phyloP scores from a whole-genome alignment of 805 yeast species.

The Yamadazyma sp. region DNA sequence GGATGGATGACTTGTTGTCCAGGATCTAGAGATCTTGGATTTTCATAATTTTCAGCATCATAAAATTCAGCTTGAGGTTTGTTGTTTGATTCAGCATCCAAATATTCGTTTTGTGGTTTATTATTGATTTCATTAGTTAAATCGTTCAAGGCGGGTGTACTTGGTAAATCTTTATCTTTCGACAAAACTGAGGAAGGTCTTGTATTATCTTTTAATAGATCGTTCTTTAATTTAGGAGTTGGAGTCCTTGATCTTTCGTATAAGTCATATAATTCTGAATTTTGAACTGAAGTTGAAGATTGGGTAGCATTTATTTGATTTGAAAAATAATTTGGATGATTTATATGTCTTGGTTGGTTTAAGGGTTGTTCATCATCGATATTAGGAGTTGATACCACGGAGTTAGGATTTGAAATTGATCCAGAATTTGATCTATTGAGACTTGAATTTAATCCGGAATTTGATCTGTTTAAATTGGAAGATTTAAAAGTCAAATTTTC shows the following conservation, averaged over 20 bases:
- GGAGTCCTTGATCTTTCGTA: constrained; percentile 13
- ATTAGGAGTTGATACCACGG: constrained; percentile 6
- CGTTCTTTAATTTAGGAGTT: constrained; percentile 12
- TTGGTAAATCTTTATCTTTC: constrained; percentile 13
- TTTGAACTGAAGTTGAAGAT: constrained; percentile 4
- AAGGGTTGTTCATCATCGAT: constrained; percentile 14
- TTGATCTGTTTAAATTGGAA: background rate
- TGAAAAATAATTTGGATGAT: constrained; percentile 1
- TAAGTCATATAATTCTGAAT: constrained; percentile 13
- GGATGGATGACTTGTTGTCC: constrained; percentile 2
- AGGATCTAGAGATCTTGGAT: constrained; percentile 2
- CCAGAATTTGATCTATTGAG: background rate
- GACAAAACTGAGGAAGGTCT: constrained; percentile 12
- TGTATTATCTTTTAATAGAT: constrained; percentile 6
- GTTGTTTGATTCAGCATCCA: background rate
- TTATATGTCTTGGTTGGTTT: constrained; percentile 16
- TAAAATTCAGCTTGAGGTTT: background rate
- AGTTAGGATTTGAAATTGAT: constrained; percentile 2
- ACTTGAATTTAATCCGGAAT: background rate
- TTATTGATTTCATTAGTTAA: background rate
- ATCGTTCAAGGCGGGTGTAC: constrained; percentile 7
- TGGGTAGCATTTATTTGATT: background rate
- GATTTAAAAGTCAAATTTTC: constrained; percentile 1
- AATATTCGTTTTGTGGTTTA: background rate
- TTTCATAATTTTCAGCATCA: background rate